These are phyloP conservation scores for Gonium pectorale DNA, from an alignment of 139 green algal genomes.

Conservation along the genomic window DNA sequence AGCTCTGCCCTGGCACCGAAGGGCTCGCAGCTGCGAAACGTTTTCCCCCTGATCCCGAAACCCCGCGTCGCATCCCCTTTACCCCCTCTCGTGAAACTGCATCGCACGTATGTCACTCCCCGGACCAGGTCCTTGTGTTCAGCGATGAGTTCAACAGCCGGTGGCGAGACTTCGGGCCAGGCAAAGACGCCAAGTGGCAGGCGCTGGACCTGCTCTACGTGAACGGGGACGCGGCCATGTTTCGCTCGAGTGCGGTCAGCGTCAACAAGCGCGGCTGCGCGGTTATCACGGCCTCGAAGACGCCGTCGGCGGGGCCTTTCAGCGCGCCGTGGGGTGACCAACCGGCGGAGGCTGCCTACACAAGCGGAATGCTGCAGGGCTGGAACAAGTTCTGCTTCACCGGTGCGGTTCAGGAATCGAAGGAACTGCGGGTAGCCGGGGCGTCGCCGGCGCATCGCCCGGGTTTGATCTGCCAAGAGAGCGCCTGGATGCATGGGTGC, in stretches of 20 bases:
- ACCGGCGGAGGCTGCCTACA: conserved; percentile 35
- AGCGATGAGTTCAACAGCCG: conserved; percentile 63
- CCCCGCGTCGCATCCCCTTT: background rate
- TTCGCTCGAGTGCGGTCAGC: conserved; percentile 34
- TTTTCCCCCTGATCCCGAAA: background rate
- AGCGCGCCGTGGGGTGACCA: conserved; percentile 42
- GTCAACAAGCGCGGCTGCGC: conserved; percentile 44
- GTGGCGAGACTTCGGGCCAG: conserved; percentile 41
- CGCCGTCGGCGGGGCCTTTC: background rate
- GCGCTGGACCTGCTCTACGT: conserved; percentile 59
- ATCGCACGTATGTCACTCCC: too few relatives aligned
- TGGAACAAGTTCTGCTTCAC: conserved; percentile 79
- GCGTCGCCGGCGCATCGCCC: too few relatives aligned
- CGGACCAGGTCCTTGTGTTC: conserved; percentile 61
- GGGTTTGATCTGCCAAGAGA: too few relatives aligned
- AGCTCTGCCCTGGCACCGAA: too few relatives aligned
- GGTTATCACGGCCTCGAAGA: conserved; percentile 27
- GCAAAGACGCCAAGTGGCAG: conserved; percentile 38
- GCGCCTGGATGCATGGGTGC: too few relatives aligned
- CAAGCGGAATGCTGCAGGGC: conserved; percentile 55
- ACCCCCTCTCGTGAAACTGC: background rate
- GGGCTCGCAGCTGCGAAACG: background rate
- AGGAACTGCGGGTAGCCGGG: too few relatives aligned
- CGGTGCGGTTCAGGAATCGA: conserved; percentile 38
- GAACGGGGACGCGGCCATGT: conserved; percentile 56